Evolutionary conservation across 345 rosid genomes (phyloP).

Genomic region (Hibiscus tridactylites): DNA sequence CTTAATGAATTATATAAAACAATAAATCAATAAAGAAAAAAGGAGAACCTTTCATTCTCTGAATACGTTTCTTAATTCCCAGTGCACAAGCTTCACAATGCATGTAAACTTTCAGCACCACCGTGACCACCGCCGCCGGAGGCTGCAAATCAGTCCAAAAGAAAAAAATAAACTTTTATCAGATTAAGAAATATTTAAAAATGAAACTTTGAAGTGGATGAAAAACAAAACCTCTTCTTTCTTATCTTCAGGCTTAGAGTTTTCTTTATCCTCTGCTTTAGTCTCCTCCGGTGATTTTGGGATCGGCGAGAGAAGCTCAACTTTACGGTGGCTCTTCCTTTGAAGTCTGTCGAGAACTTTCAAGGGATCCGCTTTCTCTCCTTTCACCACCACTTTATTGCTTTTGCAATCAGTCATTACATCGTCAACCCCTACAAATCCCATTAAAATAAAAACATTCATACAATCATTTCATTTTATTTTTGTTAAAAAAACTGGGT

Average conservation of each 20-base stretch:
- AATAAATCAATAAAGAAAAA: background rate
- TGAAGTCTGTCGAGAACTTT: conserved; percentile 72
- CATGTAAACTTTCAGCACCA: conserved; percentile 76
- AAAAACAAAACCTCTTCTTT: conserved; percentile 56
- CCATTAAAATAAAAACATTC: no score
- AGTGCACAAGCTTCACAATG: conserved; percentile 93
- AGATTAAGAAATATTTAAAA: background rate
- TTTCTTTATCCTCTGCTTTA: conserved; percentile 42
- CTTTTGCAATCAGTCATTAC: conserved; percentile 72
- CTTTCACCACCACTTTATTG: conserved; percentile 81
- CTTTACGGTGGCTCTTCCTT: conserved; percentile 75
- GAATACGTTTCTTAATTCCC: conserved; percentile 80
- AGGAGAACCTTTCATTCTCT: conserved; percentile 64
- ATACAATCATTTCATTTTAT: background rate
- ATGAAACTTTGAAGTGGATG: background rate
- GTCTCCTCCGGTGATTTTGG: conserved; percentile 58
- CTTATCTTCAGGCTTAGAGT: conserved; percentile 50
- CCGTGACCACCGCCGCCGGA: conserved; percentile 29
- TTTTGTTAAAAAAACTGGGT: background rate
- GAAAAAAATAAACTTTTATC: background rate
- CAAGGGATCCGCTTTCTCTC: conserved; percentile 86
- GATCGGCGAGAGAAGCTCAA: conserved; percentile 84
- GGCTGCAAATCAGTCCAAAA: conserved; percentile 31
- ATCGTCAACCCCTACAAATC: conserved; percentile 65
- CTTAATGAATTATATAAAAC: background rate